phyloP scores from a whole-genome alignment of 768 basidiomycete genomes.

The Melanogaster broomeanus region DNA sequence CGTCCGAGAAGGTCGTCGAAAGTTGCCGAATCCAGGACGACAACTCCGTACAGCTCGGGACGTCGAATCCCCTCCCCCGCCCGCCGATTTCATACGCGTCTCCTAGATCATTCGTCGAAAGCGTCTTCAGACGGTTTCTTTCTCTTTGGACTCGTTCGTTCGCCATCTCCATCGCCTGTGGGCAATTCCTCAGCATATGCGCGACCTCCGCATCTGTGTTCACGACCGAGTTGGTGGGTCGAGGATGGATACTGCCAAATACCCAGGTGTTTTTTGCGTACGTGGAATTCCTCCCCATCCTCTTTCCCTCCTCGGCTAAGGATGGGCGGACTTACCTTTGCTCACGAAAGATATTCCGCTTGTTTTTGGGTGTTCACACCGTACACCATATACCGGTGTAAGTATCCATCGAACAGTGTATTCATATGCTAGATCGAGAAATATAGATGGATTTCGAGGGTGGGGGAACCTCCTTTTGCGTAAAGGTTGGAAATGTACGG shows the following conservation, averaged over 20 bases:
- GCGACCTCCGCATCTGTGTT: constrained; percentile 42
- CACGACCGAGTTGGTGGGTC: constrained; percentile 65
- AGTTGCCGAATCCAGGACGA: neutral
- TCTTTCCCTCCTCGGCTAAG: neutral
- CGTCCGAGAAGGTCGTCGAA: too few relatives aligned
- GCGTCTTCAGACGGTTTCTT: constrained; percentile 1
- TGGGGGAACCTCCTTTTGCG: constrained; percentile 68
- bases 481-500: constrained; percentile 81
- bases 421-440: neutral
- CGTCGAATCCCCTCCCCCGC: neutral
- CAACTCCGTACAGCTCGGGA: neutral
- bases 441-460: constrained; percentile 70
- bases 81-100: constrained; percentile 5
- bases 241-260: constrained; percentile 68
- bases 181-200: constrained; percentile 4
- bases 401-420: constrained; percentile 21
- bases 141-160: constrained; percentile 9
- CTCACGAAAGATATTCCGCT: constrained; percentile 59
- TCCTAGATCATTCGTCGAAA: neutral
- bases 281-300: constrained; percentile 26
- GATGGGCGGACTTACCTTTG: neutral
- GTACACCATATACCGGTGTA: constrained; percentile 81
- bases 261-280: constrained; percentile 79
- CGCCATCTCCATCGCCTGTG: neutral
- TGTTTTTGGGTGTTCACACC: constrained; percentile 72